Evolutionary conservation across 148 eudicot species (phyloP), one percentile per base, ranked within the genome.

Genomic region (Chenopodium quinoa): DNA sequence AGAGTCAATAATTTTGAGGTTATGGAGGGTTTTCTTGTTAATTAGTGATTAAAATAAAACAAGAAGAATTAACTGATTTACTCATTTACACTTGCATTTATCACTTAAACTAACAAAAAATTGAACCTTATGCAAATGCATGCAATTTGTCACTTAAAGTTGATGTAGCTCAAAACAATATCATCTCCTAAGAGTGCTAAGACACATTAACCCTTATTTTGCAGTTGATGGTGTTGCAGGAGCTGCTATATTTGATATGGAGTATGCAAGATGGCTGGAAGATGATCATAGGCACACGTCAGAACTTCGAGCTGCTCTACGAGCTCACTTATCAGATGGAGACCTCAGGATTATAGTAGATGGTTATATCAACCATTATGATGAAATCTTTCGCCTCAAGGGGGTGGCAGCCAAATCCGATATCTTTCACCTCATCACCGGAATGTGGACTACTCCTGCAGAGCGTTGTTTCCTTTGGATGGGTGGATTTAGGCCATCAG

Each of bases 401-500:
- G 92, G 89, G 0, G 89, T 85, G 13, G 97, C 99, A 12, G 97
- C 97, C 9, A 94, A 92, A 76, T 78, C 98, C 3, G 99, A 97
- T 64, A 92, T 94, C 79, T 91, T 97, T 77, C 99, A 97, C 79
- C 91, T 97, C 37, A 89, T 91, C 60, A 92, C 92, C 34, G 99
- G 99, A 58, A 90, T 92, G 92, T 97, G 99, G 99, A 81, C 92
- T 63, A 88, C 97, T 63, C 96, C 98, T 0, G 99, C 97, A n/a
- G 99, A 97, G 22, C 94, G 99, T 11, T 94, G 98, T 79, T 97
- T 94, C 86, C 95, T 97, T 47, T 97, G 99, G 99, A 92, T 97
- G 96, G 99, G 94, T 23, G 99, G 98, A 25, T 97, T 97, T 77
- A 85, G 97, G 72, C 99, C 99, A 63, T 97, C 99, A 0, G 99